Conservation (phyloP, 2,329 filamentous ascomycete species). For the Leptodontidium sp. region DNA sequence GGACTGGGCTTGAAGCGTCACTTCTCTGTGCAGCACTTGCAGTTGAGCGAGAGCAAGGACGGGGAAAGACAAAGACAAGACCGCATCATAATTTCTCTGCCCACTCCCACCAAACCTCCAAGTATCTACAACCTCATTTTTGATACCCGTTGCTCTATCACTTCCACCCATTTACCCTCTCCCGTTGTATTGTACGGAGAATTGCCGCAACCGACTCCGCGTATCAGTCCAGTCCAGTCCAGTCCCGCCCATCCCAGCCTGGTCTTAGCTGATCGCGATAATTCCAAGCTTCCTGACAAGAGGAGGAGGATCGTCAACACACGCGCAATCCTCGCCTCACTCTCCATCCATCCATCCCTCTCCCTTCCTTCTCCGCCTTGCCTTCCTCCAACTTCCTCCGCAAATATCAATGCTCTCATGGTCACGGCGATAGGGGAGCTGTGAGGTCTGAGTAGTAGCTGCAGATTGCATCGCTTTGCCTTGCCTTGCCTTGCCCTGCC, state of each 20-base stretch:
- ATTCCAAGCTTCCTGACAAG: constrained; percentile 4
- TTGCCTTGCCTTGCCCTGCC: constrained; percentile 24
- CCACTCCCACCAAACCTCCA: neutral
- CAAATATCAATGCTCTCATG: constrained; percentile 30
- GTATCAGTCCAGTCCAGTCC: constrained; percentile 2
- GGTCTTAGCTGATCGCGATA: constrained; percentile 21
- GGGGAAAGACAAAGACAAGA: neutral
- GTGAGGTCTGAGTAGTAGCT: constrained; percentile 31
- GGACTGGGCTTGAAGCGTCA: neutral
- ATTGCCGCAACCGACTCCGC: too few species aligned
- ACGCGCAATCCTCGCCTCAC: constrained; percentile 22
- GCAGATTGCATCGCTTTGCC: neutral
- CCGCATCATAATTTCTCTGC: neutral
- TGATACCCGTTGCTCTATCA: neutral
- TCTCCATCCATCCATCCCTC: neutral
- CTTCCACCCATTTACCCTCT: too few species aligned
- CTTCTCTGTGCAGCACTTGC: neutral
- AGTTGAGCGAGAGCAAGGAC: neutral
- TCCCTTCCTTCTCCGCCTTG: neutral
- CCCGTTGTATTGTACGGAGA: too few species aligned
- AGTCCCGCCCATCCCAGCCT: constrained; percentile 10
- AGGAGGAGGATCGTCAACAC: constrained; percentile 21
- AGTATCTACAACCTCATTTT: constrained; percentile 19
- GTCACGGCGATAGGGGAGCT: constrained; percentile 34
- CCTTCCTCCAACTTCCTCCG: neutral